Evolutionary conservation across 257 asterid genomes (phyloP), one percentile per base, ranked within the genome.

Genomic region (Asclepias syriaca): DNA sequence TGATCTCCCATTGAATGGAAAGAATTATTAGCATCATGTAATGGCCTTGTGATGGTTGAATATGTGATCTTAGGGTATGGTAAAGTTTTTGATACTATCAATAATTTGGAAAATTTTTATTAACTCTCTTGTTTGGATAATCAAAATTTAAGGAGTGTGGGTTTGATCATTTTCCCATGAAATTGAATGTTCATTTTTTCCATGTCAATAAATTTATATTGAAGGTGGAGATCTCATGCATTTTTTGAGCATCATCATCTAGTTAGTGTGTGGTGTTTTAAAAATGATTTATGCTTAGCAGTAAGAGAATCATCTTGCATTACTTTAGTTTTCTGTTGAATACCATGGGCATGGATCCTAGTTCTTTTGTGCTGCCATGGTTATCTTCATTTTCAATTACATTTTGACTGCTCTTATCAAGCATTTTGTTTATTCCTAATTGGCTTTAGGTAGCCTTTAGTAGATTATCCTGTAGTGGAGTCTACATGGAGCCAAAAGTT

Each of bases 21-120:
- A 4, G 46, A 48, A 67, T 22, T 68, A 45, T 34, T 43, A 49
- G 16, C 72, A 68, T 68, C 72, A 49, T 48, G 22, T 15, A 61
- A 48, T 68, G 60, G 24, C n/a, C 60, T 24, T 45, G 4, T 68
- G 60, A 18, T 22, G 60, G 60, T 68, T 68, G 24, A 27, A 16
- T 68, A 46, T 61, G 46, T 45, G 34, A 34, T 34, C 40, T 61
- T 61, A 29, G 46, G 66, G 46, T 21, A 61, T 32, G 1, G 10
- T 15, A 34, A 34, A 34, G 19, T 13, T 29, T 68, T 71, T 27
- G 0, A 24, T 8, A 3, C 14, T 57, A 3, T 24, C 6, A 40
- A 69, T 0, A 13, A n/a, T 14, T 27, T 12, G 24, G 67, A 21
- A 32, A 61, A 14, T 55, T 56, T 32, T 40, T 39, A 15, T 27